Conservation (phyloP, 2,329 filamentous ascomycete genomes). For the Acephala macrosclerotiorum region DNA sequence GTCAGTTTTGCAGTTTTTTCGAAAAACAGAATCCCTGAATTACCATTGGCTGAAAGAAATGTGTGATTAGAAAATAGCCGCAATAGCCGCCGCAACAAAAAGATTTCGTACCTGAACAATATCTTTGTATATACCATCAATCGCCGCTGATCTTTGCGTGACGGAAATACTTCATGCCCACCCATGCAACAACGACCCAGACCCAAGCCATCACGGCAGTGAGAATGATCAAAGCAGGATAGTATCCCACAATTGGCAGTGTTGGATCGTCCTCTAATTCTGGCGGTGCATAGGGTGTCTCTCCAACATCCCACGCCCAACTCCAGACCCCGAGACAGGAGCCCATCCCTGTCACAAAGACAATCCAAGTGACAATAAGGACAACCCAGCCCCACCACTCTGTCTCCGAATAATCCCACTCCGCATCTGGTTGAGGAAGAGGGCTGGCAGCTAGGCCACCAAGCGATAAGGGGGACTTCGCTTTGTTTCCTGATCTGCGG, state of each 20-base stretch:
- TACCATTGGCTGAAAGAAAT: background rate
- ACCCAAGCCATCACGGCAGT: constrained; percentile 98
- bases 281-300: constrained; percentile 92
- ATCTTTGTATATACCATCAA: constrained; percentile 29
- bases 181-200: constrained; percentile 97
- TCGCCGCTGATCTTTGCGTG: constrained; percentile 83
- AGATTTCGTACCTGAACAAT: background rate
- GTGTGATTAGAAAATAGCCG: background rate
- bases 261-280: constrained; percentile 96
- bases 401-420: constrained; percentile 93
- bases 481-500: constrained; percentile 40
- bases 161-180: constrained; percentile 99
- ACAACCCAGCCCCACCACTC: constrained; percentile 99
- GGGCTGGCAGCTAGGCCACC: constrained; percentile 59
- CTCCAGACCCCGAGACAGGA: constrained; percentile 95
- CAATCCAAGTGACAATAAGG: constrained; percentile 88
- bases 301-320: constrained; percentile 99
- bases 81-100: background rate
- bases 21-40: background rate
- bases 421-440: constrained; percentile 55
- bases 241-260: constrained; percentile 94
- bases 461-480: constrained; percentile 67
- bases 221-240: constrained; percentile 90
- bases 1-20: too few relatives aligned
- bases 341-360: constrained; percentile 96